phyloP scores from a whole-genome alignment of 768 basidiomycete species.

The Termitomyces titanicus region DNA sequence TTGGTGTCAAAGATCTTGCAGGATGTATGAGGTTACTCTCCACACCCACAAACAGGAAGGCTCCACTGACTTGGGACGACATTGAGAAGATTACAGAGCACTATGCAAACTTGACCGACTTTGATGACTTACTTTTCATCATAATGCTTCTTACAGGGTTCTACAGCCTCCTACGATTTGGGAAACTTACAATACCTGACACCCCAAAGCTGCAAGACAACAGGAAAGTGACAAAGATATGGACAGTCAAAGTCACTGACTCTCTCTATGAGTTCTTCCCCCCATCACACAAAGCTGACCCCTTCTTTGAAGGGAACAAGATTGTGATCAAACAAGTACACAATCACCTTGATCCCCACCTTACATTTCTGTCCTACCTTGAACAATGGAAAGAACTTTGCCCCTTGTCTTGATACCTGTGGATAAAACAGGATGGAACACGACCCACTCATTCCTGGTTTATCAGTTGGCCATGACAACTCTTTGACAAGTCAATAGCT shows the following conservation, averaged over 20 bases:
- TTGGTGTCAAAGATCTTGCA: conserved; percentile 23
- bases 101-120: not conserved
- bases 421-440: conserved; percentile 9
- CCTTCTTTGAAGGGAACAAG: conserved; percentile 16
- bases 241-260: not conserved
- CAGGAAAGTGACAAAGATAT: not conserved
- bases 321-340: conserved; percentile 5
- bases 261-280: conserved; percentile 3
- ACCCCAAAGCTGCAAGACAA: conserved; percentile 1
- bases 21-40: conserved; percentile 15
- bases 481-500: not conserved
- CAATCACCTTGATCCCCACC: not conserved
- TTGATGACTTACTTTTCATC: conserved; percentile 7
- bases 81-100: not conserved
- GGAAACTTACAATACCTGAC: conserved; percentile 25
- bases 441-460: conserved; percentile 16
- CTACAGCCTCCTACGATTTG: conserved; percentile 15
- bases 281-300: conserved; percentile 20
- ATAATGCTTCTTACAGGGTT: not conserved
- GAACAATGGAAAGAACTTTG: not conserved
- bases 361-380: not conserved
- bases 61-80: conserved; percentile 11
- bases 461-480: conserved; percentile 3
- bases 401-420: conserved; percentile 10
- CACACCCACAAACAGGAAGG: conserved; percentile 12